Evolutionary conservation across 2,329 filamentous ascomycete genomes (phyloP).

Genomic region (Cucurbitaria berberidis): DNA sequence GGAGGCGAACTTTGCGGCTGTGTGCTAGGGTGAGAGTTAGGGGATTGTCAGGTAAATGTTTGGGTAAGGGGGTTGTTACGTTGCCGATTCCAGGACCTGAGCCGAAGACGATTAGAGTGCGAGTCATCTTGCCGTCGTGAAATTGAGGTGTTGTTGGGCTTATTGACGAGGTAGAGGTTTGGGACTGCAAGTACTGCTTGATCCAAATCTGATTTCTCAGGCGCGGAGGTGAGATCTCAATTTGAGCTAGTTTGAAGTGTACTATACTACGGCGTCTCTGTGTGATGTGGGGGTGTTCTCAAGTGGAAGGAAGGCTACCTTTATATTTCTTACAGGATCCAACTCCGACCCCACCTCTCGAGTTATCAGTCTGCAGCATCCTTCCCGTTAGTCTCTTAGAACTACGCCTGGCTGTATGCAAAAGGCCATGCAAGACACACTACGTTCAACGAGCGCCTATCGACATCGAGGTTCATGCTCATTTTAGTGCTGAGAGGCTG

Average conservation of each 20-base stretch:
- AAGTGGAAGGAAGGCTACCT: background rate
- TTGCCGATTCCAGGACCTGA: slow-evolving; percentile 59
- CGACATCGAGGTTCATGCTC: background rate
- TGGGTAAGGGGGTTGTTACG: background rate
- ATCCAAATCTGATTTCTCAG: background rate
- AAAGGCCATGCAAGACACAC: background rate
- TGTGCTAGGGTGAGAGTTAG: slow-evolving; percentile 18
- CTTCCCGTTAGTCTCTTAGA: background rate
- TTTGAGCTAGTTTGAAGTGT: background rate
- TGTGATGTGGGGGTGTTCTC: background rate
- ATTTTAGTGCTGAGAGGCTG: background rate
- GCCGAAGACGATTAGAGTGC: slow-evolving; percentile 52
- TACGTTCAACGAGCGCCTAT: too few species aligned
- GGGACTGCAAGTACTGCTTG: background rate
- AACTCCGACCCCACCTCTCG: background rate
- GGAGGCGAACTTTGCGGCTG: slow-evolving; percentile 51
- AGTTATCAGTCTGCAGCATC: background rate
- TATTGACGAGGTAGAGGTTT: too few species aligned
- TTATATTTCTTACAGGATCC: slow-evolving; percentile 1
- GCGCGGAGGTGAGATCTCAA: background rate
- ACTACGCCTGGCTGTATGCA: background rate
- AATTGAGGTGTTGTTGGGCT: too few species aligned
- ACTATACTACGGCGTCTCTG: background rate
- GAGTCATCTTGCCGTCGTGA: slow-evolving; percentile 14
- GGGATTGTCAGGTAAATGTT: background rate